Percentiles rank a stretch among this genome's conserved stretches.
phyloP scores from a whole-genome alignment of 495 filamentous ascomycete species.

The Penicillium lividum region DNA sequence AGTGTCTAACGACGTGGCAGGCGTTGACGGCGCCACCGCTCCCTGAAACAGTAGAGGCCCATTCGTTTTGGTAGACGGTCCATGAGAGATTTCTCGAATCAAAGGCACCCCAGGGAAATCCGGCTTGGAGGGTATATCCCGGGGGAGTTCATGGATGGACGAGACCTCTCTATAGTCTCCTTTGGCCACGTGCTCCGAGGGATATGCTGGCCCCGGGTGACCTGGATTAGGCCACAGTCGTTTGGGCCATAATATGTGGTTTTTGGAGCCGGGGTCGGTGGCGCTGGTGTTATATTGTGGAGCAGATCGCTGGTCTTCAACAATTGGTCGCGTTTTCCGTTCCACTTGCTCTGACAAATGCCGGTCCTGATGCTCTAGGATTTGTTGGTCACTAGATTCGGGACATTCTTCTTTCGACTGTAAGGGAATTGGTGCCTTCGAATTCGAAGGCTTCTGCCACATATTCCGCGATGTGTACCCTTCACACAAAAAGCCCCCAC shows the following conservation, averaged over 20 bases:
- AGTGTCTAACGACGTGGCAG: constrained; percentile 37
- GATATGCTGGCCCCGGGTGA: constrained; percentile 32
- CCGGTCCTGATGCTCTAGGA: constrained; percentile 53
- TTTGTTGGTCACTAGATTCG: constrained; percentile 44
- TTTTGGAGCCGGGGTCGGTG: constrained; percentile 34
- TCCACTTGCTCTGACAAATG: constrained; percentile 40
- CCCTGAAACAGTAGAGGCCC: constrained; percentile 39
- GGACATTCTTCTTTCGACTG: constrained; percentile 81
- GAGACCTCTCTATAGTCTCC: constrained; percentile 45
- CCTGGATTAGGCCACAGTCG: constrained; percentile 35
- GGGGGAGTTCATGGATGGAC: constrained; percentile 45
- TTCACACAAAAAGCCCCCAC: constrained; percentile 89
- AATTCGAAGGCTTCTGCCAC: constrained; percentile 67
- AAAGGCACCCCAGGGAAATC: constrained; percentile 47
- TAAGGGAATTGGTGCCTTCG: constrained; percentile 69
- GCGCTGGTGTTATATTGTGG: constrained; percentile 43
- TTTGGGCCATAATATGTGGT: constrained; percentile 42
- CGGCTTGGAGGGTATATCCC: constrained; percentile 41
- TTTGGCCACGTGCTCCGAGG: constrained; percentile 41
- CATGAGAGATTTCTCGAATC: constrained; percentile 45
- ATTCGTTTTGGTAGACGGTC: constrained; percentile 35
- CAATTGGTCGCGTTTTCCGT: constrained; percentile 44
- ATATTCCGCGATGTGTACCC: constrained; percentile 81
- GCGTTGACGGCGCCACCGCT: constrained; percentile 39
- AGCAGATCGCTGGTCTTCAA: constrained; percentile 46